Evolutionary conservation across 345 rosid genomes (phyloP), one percentile per base, ranked within the genome.

Genomic region (Hirschfeldia incana): DNA sequence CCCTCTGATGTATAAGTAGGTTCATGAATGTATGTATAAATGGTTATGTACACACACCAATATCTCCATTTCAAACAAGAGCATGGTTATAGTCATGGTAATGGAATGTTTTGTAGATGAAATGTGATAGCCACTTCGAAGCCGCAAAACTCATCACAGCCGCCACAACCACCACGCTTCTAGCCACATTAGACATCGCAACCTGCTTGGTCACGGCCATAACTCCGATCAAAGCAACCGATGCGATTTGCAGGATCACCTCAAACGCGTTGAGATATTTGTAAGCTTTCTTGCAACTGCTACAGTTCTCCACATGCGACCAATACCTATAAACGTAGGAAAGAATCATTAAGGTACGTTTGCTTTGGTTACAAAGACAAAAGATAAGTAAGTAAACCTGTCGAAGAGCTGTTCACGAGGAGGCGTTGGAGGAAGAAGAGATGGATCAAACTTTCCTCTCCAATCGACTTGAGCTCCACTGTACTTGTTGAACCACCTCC

Each of bases 291-390:
- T 76, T 86, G 86, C 98, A 92, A 82, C 96, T 92, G 72, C 85
- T 74, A 76, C 97, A 92, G 76, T 89, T 94, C 86, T 88, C 93
- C 29, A 90, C 93, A 80, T 89, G 98, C 11, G 95, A 84, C 92
- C 98, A 76, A 66, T 90, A 91, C 97, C 90, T 94, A 27, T 67
- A 58, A 30, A 21, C 21, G 21, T 21, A 21, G 21, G 21, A 21
- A 21, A 21, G 21, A 21, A 21, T 21, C 46, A 39, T 70, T 51
- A 15, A 39, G 16, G 34, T 26, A 53, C 16, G 60, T 16, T 73
- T 29, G 32, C 4, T 60, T 15, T 34, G 12, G 8, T 28, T 10
- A 33, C 44, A 49, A 44, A 12, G 55, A 17, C 27, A 13, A 15
- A 62, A 3, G 66, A 62, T 62, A 30, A 34, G 37, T n/a, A 6